Conservation (phyloP, 225 moss, liverwort and hornwort species). For the Straminergon stramineum region DNA sequence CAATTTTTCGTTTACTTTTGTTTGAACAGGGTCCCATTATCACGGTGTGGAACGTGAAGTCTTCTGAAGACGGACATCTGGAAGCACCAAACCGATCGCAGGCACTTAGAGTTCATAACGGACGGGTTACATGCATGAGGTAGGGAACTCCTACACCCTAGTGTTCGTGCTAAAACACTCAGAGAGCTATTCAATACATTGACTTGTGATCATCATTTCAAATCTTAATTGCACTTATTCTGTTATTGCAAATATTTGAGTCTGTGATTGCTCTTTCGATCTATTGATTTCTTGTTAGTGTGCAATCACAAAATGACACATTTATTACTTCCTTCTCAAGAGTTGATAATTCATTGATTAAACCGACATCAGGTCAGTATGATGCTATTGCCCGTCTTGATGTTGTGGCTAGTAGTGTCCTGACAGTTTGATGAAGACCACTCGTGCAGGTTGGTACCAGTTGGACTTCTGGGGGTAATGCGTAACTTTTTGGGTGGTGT, state of each 20-base stretch:
- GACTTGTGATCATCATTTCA: neutral
- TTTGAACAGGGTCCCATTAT: slow-evolving; percentile 55
- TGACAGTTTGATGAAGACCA: neutral
- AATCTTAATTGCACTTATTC: neutral
- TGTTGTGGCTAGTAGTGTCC: neutral
- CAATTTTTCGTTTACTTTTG: neutral
- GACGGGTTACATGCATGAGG: slow-evolving; percentile 68
- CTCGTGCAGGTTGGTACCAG: slow-evolving; percentile 47
- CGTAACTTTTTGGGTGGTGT: slow-evolving; percentile 41
- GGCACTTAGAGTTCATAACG: slow-evolving; percentile 59
- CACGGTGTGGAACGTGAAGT: slow-evolving; percentile 48
- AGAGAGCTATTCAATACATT: neutral
- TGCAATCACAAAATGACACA: neutral
- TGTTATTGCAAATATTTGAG: neutral
- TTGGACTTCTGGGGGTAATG: slow-evolving; percentile 30
- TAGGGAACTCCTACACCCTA: neutral
- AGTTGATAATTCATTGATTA: neutral
- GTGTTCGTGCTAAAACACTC: neutral
- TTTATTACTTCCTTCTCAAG: neutral
- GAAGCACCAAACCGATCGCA: slow-evolving; percentile 44
- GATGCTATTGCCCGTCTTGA: neutral
- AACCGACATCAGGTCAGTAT: neutral
- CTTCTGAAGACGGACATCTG: slow-evolving; percentile 27
- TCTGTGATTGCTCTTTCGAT: neutral
- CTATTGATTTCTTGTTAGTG: neutral